Evolutionary conservation across 192 early-diverging fungal species (phyloP), one percentile per base, ranked within the genome.

Genomic region (Chytriomyces confervae): DNA sequence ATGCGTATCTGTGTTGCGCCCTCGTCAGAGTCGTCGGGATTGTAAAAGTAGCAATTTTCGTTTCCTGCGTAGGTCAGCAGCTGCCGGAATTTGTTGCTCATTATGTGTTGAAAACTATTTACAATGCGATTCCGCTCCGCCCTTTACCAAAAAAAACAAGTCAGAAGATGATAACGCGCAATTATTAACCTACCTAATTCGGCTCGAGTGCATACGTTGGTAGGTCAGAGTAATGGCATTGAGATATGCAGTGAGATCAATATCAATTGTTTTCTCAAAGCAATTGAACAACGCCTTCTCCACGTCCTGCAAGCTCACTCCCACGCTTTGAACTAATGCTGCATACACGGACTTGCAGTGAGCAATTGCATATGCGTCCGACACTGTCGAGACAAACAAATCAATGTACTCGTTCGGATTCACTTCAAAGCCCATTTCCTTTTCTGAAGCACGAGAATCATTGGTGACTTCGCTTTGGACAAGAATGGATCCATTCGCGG

Each of bases 11-110:
- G 85, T 9, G 80, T 72, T 18, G 89, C 71, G 4, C 62, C 75
- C 65, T 76, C 87, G 11, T 79, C 80, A 27, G 79, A 69, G 16
- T 80, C 76, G 0, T 77, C 64, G 7, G 91, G 90, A 6, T 87
- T 85, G 73, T 91, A 94, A 70, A 88, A 94, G 75, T 91, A 92
- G 11, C 89, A 85, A 61, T 87, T 89, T 60, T 78, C 11, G 13
- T 44, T 18, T 11, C 48, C 45, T 29, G 24, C 24, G 16, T 20
- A 61, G 6, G 11, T n/a, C 7, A n/a, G 6, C 9, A 73, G 9
- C 29, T 66, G 74, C 2, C 61, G 64, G 49, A 76, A 66, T 16
- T 66, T n/a, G 47, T 66, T 45, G 8, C 13, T 66, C 9, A 76
- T 18, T 6, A 44, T 20, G 11, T 46, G 18, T 18, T 47, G 74